phyloP scores from a whole-genome alignment of 257 asterid genomes.

The Nicotiana attenuata region DNA sequence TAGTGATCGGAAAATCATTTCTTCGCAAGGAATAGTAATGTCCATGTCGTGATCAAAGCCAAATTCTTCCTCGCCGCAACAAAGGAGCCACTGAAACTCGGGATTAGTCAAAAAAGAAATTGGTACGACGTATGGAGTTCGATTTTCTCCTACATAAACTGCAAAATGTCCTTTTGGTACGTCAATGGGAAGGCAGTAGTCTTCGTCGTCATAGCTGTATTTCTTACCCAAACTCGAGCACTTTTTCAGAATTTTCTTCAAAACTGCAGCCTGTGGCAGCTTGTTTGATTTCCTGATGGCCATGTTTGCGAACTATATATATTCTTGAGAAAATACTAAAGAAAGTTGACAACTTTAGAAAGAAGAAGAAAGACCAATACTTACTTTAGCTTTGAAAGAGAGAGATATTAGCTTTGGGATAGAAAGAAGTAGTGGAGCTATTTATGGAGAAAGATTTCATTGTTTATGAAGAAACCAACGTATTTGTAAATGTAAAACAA shows the following conservation, averaged over 20 bases:
- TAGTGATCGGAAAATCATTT: constrained; percentile 35
- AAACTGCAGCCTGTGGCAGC: constrained; percentile 28
- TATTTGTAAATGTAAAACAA: background rate
- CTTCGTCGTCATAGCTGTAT: constrained; percentile 20
- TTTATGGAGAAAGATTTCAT: constrained; percentile 28
- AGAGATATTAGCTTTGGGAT: too few species aligned
- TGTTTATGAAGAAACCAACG: background rate
- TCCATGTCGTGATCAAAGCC: constrained; percentile 47
- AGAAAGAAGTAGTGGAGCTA: constrained; percentile 19
- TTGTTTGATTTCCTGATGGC: constrained; percentile 30
- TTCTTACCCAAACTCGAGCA: constrained; percentile 45
- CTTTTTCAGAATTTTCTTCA: constrained; percentile 34
- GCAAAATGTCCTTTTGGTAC: constrained; percentile 45
- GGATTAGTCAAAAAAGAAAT: constrained; percentile 37
- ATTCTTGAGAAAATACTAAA: background rate
- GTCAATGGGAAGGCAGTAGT: constrained; percentile 22
- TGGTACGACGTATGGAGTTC: constrained; percentile 39
- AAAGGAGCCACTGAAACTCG: constrained; percentile 33
- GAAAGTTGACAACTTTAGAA: background rate
- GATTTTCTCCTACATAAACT: constrained; percentile 35
- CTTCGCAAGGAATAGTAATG: constrained; percentile 41
- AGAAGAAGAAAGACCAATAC: background rate
- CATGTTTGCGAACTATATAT: constrained; percentile 6
- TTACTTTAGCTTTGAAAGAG: too few species aligned
- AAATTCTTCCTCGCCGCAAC: constrained; percentile 39